phyloP scores from a whole-genome alignment of 192 early-diverging fungal species.

The Backusella circina region DNA sequence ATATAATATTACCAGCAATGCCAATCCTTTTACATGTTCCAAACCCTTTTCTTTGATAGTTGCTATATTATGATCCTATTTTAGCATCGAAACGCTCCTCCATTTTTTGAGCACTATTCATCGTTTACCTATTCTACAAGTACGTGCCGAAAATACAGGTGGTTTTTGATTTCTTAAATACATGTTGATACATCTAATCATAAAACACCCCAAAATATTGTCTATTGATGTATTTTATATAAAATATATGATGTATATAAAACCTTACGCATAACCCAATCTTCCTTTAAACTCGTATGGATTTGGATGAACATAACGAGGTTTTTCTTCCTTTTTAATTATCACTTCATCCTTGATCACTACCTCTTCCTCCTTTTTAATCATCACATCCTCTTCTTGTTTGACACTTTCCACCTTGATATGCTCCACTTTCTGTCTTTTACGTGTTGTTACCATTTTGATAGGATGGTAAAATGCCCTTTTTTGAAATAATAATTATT shows the following conservation, averaged over 20 bases:
- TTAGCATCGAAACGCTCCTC: background rate
- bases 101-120: background rate
- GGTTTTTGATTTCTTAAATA: slow-evolving; percentile 42
- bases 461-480: background rate
- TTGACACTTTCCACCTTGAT: background rate
- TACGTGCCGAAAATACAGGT: slow-evolving; percentile 44
- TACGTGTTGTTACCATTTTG: background rate
- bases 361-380: background rate
- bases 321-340: background rate
- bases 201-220: no score
- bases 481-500: background rate
- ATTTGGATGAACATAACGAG: slow-evolving; percentile 8
- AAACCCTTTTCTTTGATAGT: slow-evolving; percentile 36
- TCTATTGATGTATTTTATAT: no score
- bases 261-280: slow-evolving; percentile 40
- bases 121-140: slow-evolving; percentile 36
- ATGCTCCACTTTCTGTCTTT: background rate
- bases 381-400: background rate
- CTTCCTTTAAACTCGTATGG: slow-evolving; percentile 25
- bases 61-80: slow-evolving; percentile 16
- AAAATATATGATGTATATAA: no score
- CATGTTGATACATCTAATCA: slow-evolving; percentile 42
- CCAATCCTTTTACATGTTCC: slow-evolving; percentile 37
- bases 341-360: background rate
- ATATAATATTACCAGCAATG: slow-evolving; percentile 13